Percentiles rank a stretch among this genome's conserved stretches.
These are phyloP conservation scores for Nakazawaea populi DNA, from an alignment of 805 yeast species.

Conservation along the genomic window DNA sequence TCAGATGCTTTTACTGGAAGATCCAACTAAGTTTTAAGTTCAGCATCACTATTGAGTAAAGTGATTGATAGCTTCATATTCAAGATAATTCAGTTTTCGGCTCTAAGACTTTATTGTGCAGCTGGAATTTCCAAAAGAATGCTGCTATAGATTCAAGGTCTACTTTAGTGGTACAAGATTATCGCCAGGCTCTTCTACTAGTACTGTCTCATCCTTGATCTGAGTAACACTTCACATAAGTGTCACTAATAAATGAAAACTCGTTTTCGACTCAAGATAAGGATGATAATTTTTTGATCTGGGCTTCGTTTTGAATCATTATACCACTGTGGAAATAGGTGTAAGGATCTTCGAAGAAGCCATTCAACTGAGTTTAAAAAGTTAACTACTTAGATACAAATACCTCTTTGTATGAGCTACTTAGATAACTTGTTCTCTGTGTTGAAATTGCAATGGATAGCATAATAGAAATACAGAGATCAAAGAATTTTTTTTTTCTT, in stretches of 20 bases:
- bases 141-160: no score
- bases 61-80: no score
- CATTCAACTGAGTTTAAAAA: slow-evolving; percentile 9
- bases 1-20: no score
- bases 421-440: neutral
- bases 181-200: neutral
- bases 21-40: no score
- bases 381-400: slow-evolving; percentile 6
- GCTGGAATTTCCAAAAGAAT: no score
- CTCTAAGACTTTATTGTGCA: no score
- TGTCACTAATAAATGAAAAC: neutral
- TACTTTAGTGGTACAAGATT: no score
- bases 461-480: no score
- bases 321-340: slow-evolving; percentile 24
- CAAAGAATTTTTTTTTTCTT: neutral
- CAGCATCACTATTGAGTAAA: no score
- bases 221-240: neutral
- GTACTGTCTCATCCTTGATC: slow-evolving; percentile 3
- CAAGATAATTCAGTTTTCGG: no score
- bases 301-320: slow-evolving; percentile 34
- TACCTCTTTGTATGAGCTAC: neutral
- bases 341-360: slow-evolving; percentile 35
- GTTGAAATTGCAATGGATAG: no score
- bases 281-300: slow-evolving; percentile 16
- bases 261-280: slow-evolving; percentile 6